These are phyloP conservation scores for Dactylella cylindrospora DNA, from an alignment of 2,329 filamentous ascomycete species.

Conservation along the genomic window DNA sequence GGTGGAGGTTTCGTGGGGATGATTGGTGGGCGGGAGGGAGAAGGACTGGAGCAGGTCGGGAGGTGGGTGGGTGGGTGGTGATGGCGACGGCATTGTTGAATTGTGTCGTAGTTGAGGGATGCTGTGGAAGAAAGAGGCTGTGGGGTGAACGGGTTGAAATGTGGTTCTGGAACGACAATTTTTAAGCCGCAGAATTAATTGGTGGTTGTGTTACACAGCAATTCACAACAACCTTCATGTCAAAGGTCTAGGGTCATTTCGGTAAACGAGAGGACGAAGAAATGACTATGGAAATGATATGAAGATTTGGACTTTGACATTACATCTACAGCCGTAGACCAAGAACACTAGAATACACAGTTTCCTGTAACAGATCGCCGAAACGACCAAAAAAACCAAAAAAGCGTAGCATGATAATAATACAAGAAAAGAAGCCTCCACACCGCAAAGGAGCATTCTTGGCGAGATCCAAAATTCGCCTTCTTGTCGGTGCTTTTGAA, in stretches of 20 bases:
- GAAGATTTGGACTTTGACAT: background rate
- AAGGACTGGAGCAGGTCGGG: constrained; percentile 17
- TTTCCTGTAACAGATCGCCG: background rate
- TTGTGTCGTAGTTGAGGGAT: too few species aligned
- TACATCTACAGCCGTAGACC: background rate
- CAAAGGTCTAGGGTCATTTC: background rate
- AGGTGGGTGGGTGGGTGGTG: constrained; percentile 1
- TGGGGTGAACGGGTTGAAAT: background rate
- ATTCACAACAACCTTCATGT: constrained; percentile 1
- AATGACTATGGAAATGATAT: background rate
- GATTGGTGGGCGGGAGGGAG: constrained; percentile 24
- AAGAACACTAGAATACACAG: too few species aligned
- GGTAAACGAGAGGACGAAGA: constrained; percentile 1
- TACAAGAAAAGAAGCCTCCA: constrained; percentile 34
- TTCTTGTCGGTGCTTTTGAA: constrained; percentile 37
- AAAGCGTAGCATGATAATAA: constrained; percentile 8
- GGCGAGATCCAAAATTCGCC: constrained; percentile 5
- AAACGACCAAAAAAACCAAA: constrained; percentile 4
- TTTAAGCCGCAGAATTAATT: constrained; percentile 11
- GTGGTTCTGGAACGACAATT: constrained; percentile 1
- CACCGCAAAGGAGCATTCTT: constrained; percentile 18
- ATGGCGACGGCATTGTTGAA: background rate
- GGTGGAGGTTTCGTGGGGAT: constrained; percentile 49
- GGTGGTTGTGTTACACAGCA: background rate
- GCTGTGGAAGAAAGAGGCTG: constrained; percentile 1